Percentiles rank a stretch among this genome's conserved stretches.
Evolutionary conservation across 768 basidiomycete species (phyloP).

Genomic region (Leccinum aurantiacum): DNA sequence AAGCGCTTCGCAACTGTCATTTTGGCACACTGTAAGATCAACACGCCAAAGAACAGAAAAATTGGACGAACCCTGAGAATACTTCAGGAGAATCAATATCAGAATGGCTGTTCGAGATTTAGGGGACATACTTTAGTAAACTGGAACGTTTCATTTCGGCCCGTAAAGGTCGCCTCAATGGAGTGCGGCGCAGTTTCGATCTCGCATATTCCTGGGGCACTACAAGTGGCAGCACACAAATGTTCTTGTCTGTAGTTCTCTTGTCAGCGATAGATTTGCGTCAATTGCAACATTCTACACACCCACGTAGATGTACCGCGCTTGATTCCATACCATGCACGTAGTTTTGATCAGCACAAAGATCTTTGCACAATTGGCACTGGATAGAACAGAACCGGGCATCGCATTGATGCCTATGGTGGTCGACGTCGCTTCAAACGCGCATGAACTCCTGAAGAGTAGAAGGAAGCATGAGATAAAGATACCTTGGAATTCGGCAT

Average conservation of each 20-base stretch:
- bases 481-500: constrained; percentile 45
- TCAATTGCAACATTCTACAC: constrained; percentile 1
- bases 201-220: constrained; percentile 36
- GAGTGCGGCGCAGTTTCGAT: constrained; percentile 61
- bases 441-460: neutral
- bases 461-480: neutral
- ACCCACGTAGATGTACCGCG: constrained; percentile 60
- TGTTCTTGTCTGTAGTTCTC: constrained; percentile 48
- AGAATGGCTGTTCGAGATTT: neutral
- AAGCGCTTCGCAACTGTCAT: no score
- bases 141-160: constrained; percentile 58
- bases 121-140: constrained; percentile 54
- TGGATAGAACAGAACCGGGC: constrained; percentile 50
- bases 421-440: constrained; percentile 37
- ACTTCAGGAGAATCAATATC: constrained; percentile 1
- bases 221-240: constrained; percentile 40
- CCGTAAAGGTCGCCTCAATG: constrained; percentile 61
- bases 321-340: constrained; percentile 47
- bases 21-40: no score
- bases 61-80: no score
- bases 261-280: neutral
- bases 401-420: constrained; percentile 54
- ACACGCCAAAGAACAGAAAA: no score
- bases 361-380: constrained; percentile 47
- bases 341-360: constrained; percentile 37